Evolutionary conservation across 768 basidiomycete species (phyloP).

Genomic region (Lactarius akahatsu): DNA sequence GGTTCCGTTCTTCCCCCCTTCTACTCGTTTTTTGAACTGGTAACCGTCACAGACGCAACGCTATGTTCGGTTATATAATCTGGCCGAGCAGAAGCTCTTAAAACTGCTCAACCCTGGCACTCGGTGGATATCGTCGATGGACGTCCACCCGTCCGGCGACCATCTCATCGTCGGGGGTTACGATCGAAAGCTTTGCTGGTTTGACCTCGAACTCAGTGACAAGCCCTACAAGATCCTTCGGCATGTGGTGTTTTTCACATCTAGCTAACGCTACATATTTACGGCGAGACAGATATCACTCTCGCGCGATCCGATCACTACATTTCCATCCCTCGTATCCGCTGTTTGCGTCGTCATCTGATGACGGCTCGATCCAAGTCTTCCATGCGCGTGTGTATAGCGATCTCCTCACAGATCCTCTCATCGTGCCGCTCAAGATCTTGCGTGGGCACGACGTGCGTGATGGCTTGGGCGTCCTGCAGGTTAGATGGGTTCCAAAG

Average conservation of each 20-base stretch:
- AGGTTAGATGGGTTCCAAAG: conserved; percentile 82
- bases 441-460: conserved; percentile 84
- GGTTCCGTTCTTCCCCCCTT: conserved; percentile 6
- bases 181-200: conserved; percentile 98
- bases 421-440: conserved; percentile 97
- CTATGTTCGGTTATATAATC: conserved; percentile 92
- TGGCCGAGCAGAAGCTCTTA: conserved; percentile 88
- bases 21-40: conserved; percentile 8
- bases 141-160: conserved; percentile 93
- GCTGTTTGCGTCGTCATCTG: conserved; percentile 93
- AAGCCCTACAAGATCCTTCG: conserved; percentile 97
- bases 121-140: conserved; percentile 96
- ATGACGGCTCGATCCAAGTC: conserved; percentile 95
- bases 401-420: conserved; percentile 94
- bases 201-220: conserved; percentile 93
- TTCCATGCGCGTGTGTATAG: conserved; percentile 95
- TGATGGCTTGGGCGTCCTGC: conserved; percentile 89
- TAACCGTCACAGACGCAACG: conserved; percentile 74
- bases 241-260: conserved; percentile 40
- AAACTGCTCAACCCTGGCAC: conserved; percentile 96
- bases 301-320: conserved; percentile 88
- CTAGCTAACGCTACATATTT: conserved; percentile 4
- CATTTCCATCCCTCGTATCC: conserved; percentile 95
- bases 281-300: conserved; percentile 69
- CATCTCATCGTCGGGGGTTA: conserved; percentile 97